Conservation (phyloP, 2,329 filamentous ascomycete genomes). For the Pseudogymnoascus sp. region DNA sequence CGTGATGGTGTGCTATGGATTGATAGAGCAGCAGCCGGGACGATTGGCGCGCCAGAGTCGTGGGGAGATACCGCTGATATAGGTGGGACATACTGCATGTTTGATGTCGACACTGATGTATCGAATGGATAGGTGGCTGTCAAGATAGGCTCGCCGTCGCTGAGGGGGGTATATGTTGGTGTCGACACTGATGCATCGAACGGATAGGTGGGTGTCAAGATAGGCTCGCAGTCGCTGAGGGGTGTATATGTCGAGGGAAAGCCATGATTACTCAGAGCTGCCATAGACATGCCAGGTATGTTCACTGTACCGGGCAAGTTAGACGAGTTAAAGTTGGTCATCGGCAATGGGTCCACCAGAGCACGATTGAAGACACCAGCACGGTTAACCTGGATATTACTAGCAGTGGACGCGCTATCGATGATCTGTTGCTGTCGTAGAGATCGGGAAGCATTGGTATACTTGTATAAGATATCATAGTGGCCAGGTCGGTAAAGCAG, state of each 20-base stretch:
- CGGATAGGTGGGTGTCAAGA: too few relatives aligned
- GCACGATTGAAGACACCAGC: too few relatives aligned
- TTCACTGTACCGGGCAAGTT: slow-evolving; percentile 14
- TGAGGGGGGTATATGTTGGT: background rate
- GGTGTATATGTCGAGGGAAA: slow-evolving; percentile 16
- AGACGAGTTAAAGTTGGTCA: background rate
- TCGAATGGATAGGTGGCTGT: too few relatives aligned
- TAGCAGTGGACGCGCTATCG: too few relatives aligned
- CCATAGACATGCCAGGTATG: slow-evolving; percentile 23
- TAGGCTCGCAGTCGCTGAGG: too few relatives aligned
- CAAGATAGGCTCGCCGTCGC: background rate
- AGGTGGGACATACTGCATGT: background rate
- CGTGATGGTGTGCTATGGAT: slow-evolving; percentile 18
- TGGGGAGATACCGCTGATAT: background rate
- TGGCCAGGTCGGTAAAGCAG: too few relatives aligned
- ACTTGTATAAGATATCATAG: too few relatives aligned
- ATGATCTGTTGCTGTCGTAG: too few relatives aligned
- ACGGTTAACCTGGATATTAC: too few relatives aligned
- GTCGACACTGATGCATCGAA: too few relatives aligned
- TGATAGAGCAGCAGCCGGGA: slow-evolving; percentile 23
- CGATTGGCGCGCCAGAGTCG: background rate
- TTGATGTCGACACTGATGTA: background rate
- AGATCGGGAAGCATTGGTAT: too few relatives aligned
- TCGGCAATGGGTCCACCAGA: slow-evolving; percentile 7
- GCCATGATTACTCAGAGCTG: slow-evolving; percentile 17